Base-by-base conservation (phyloP, 805 yeast genomes). In the Starmerella apis region DNA sequence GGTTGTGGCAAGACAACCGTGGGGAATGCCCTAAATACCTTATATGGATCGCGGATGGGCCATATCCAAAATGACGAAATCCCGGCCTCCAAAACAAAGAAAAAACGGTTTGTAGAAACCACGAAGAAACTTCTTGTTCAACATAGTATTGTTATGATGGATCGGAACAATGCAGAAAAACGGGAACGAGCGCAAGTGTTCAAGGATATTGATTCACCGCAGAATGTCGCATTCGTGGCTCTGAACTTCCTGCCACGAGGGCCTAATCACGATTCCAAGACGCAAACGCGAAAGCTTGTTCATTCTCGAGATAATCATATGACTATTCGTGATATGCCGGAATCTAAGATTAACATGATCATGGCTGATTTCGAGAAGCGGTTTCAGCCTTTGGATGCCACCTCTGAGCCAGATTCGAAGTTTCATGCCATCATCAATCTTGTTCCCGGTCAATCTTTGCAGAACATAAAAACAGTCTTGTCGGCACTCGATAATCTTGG, bases 161-260 rank as follows among this genome's bases (percentile, higher is more conserved):
- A 41, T 23, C 44, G 44, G 16, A 41, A 41, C 14, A 41, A 41
- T 16, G 44, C 44, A 3, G 44, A 41, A 16, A 41, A 41, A 23
- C 32, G 33, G 4, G 44, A 41, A n/a, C 31, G 44, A 3, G 18
- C 11, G n/a, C 44, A 41, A 19, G 14, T 41, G 11, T 41, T 41
- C 33, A 5, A 4, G n/a, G 33, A 41, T 1, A n/a, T 41, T 3
- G 23, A 4, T 5, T 22, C n/a, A 4, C 24, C 32, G 35, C 35
- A 31, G 20, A 27, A 25, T 16, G 19, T 27, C 2, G 8, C 6
- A 4, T 41, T 41, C 19, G 44, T 41, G n/a, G 44, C 44, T 16
- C 33, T 41, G 31, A 41, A 41, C 16, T 41, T 41, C n/a, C 24
- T 41, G 23, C 44, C 44, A 2, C 3, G 18, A 9, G 44, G 44